Evolutionary conservation across 495 filamentous ascomycete genomes (phyloP).

Genomic region (Penicillium coffeae): DNA sequence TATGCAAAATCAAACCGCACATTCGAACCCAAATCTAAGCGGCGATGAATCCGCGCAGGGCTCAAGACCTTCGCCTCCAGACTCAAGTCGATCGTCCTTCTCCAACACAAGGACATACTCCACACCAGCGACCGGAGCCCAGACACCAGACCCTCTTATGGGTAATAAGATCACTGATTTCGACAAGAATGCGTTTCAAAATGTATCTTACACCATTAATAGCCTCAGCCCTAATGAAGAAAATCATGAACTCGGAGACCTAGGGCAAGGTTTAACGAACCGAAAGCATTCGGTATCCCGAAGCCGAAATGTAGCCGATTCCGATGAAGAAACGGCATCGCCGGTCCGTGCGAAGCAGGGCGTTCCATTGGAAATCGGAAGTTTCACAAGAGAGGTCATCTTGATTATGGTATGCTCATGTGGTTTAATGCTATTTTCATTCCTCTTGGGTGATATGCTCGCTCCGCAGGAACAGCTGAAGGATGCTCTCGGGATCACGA

Average conservation of each 20-base stretch:
- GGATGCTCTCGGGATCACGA: constrained; percentile 32
- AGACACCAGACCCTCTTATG: constrained; percentile 23
- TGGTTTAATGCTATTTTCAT: constrained; percentile 41
- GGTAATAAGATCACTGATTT: constrained; percentile 8
- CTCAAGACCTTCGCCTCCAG: constrained; percentile 12
- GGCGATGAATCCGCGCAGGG: neutral
- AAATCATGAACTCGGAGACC: constrained; percentile 13
- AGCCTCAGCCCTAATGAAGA: constrained; percentile 7
- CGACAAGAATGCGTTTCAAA: constrained; percentile 15
- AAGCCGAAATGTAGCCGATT: constrained; percentile 9
- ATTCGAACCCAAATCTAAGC: neutral
- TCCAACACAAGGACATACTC: constrained; percentile 16
- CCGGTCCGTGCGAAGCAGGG: constrained; percentile 20
- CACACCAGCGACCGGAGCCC: constrained; percentile 22
- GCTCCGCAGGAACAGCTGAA: constrained; percentile 34
- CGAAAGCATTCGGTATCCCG: constrained; percentile 19
- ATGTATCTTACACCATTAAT: constrained; percentile 12
- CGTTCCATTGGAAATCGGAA: constrained; percentile 18
- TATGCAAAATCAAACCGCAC: constrained; percentile 6
- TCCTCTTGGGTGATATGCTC: constrained; percentile 39
- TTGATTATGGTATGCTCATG: constrained; percentile 42
- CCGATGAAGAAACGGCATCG: constrained; percentile 17
- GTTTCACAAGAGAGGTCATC: constrained; percentile 30
- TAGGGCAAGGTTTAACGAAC: constrained; percentile 15
- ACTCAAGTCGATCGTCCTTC: constrained; percentile 19